A percentile compares a stretch with the other conserved stretches of the same genome.
Evolutionary conservation across 1,284 basidiomycete species (phyloP).

Genomic region (Sporisorium sorghi): DNA sequence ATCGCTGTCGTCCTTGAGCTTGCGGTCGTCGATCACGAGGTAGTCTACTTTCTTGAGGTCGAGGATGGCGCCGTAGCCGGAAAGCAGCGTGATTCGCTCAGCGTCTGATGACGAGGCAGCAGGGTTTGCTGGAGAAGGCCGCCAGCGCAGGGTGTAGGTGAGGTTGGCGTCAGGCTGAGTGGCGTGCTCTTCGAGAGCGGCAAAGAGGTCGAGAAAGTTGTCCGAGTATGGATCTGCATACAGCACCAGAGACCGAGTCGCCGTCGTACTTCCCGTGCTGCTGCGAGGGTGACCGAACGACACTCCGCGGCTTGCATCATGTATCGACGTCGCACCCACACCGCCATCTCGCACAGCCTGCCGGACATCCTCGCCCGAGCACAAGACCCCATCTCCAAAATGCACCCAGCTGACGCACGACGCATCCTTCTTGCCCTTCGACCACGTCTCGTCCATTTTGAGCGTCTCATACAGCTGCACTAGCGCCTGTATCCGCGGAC

Average conservation of each 20-base stretch:
- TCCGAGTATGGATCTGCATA: constrained; percentile 63
- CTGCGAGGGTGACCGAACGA: constrained; percentile 59
- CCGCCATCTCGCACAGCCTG: constrained; percentile 23
- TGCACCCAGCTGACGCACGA: constrained; percentile 59
- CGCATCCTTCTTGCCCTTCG: constrained; percentile 69
- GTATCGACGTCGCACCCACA: constrained; percentile 9
- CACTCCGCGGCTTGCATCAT: constrained; percentile 24
- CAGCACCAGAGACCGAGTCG: constrained; percentile 32
- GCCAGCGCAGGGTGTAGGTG: constrained; percentile 67
- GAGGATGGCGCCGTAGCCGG: constrained; percentile 89
- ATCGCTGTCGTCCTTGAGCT: constrained; percentile 47
- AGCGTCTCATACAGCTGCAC: constrained; percentile 57
- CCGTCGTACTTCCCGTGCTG: not conserved
- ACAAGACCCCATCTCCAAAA: constrained; percentile 45
- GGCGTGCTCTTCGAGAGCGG: constrained; percentile 33
- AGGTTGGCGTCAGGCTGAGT: constrained; percentile 13
- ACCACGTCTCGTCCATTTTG: constrained; percentile 23
- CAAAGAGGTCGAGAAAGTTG: constrained; percentile 55
- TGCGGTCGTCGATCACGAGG: constrained; percentile 76
- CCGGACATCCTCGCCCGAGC: constrained; percentile 42
- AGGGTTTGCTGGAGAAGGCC: constrained; percentile 30
- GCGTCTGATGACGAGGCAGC: not conserved
- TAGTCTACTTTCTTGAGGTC: constrained; percentile 98
- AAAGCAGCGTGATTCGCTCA: constrained; percentile 71
- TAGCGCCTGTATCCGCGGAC: constrained; percentile 59